A percentile compares a stretch with the other conserved stretches of the same genome.
Conservation (phyloP, 2,329 filamentous ascomycete genomes). For the Thermothelomyces thermophilus region DNA sequence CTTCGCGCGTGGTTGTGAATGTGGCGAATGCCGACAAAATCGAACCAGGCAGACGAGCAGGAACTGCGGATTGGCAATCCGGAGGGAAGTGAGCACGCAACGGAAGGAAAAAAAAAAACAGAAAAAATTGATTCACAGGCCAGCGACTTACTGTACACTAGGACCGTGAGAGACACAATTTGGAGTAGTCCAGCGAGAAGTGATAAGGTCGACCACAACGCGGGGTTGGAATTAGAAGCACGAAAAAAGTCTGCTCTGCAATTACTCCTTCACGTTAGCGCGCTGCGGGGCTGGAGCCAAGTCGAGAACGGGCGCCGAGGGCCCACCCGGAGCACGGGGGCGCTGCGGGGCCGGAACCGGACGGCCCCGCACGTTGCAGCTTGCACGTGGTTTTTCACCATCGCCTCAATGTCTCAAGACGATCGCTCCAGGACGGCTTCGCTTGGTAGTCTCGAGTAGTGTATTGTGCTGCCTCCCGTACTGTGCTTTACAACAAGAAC, state of each 20-base stretch:
- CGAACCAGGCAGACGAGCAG: not conserved
- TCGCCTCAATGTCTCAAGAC: too few relatives aligned
- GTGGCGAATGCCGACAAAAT: not conserved
- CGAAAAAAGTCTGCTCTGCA: not conserved
- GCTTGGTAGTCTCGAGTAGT: too few relatives aligned
- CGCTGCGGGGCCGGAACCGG: not conserved
- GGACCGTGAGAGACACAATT: too few relatives aligned
- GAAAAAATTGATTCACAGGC: not conserved
- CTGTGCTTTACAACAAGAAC: too few relatives aligned
- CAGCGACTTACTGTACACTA: too few relatives aligned
- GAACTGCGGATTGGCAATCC: too few relatives aligned
- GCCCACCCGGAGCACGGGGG: not conserved
- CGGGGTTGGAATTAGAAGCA: not conserved
- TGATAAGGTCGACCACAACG: not conserved
- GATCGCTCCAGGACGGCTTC: too few relatives aligned
- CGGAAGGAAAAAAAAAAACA: not conserved
- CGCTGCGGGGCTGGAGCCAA: constrained; percentile 1
- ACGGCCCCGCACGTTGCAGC: too few relatives aligned
- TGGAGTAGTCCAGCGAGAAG: too few relatives aligned
- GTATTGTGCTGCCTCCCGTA: too few relatives aligned
- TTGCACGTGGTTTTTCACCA: too few relatives aligned
- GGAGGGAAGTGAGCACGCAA: too few relatives aligned
- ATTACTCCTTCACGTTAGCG: not conserved
- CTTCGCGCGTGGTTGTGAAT: not conserved
- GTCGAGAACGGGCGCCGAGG: not conserved